Conservation (phyloP, 1,139 yeast species). For the Diutina sp. region DNA sequence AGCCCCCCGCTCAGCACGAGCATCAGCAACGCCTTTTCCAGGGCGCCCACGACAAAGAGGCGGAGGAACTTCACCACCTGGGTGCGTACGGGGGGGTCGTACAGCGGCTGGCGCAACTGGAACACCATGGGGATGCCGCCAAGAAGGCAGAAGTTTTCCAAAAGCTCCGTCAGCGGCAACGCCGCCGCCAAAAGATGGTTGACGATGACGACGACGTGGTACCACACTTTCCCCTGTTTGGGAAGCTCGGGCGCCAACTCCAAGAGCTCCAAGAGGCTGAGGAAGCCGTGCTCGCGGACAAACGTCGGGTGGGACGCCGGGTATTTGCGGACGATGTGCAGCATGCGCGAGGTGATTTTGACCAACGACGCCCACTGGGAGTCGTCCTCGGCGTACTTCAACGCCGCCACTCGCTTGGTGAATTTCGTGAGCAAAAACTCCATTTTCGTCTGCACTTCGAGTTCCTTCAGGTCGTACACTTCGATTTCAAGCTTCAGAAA, state of each 20-base stretch:
- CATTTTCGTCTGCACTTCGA: slow-evolving; percentile 31
- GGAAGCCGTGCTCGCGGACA: slow-evolving; percentile 36
- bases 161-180: slow-evolving; percentile 4
- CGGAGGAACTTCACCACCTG: slow-evolving; percentile 34
- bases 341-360: slow-evolving; percentile 27
- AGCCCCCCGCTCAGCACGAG: slow-evolving; percentile 49
- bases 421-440: slow-evolving; percentile 25
- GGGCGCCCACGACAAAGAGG: slow-evolving; percentile 21
- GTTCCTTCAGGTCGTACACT: slow-evolving; percentile 29
- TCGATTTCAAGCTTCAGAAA: slow-evolving; percentile 27
- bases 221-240: slow-evolving; percentile 23
- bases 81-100: slow-evolving; percentile 22
- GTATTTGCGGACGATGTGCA: slow-evolving; percentile 28
- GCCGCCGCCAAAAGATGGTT: slow-evolving; percentile 26
- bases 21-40: slow-evolving; percentile 25
- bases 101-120: slow-evolving; percentile 25
- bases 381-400: slow-evolving; percentile 20
- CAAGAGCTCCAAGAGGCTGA: slow-evolving; percentile 34
- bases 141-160: slow-evolving; percentile 39
- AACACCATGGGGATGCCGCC: slow-evolving; percentile 47
- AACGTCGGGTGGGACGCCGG: slow-evolving; percentile 29
- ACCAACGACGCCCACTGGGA: slow-evolving; percentile 15
- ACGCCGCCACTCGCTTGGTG: slow-evolving; percentile 18
- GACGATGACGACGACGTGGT: slow-evolving; percentile 26
- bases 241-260: slow-evolving; percentile 24